Evolutionary conservation across 768 basidiomycete species (phyloP), one percentile per base, ranked within the genome.

Genomic region (Termitomyces sp.): DNA sequence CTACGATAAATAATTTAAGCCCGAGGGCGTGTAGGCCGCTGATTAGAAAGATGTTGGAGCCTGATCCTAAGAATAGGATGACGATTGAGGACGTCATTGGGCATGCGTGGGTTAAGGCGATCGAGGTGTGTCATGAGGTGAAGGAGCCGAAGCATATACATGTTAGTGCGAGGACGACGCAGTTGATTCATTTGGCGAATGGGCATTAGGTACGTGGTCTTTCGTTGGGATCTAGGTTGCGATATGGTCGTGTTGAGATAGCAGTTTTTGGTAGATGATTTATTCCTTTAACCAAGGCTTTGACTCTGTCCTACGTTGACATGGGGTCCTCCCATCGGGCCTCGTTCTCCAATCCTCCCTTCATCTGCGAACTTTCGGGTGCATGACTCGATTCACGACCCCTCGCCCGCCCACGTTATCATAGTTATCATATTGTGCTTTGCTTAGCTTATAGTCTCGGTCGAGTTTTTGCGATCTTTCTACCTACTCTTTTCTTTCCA

Each of bases 1-100:
- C 84, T 54, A 96, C 95, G 32, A 89, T 98, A 70, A 90, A 89
- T 78, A 95, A 96, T 72, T 79, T 98, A 61, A 88, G 84, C 58
- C 96, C 96, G 8, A 83, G 92, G 56, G 88, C 89, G 57, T 96
- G 94, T 67, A 80, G 96, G 42, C 79, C 83, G 36, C 75, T 98
- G 61, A 85, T 98, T 56, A 86, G 95, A 68, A 86, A 86, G 78
- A 98, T 99, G 96, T 83, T 99, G 59, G 94, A 98, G 71, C 97
- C 96, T 3, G 89, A 97, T 69, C 94, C 96, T 24, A 89, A 89
- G 73, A 73, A 79, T 49, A 80, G 96, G 32, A 79, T 79, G 59
- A 76, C 84, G 52, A 91, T 96, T 66, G 95, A 98, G 66, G 91
- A 94, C 58, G 84, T 90, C 58, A 77, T 95, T 62, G 79, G 78